Evolutionary conservation across 768 basidiomycete genomes (phyloP), one percentile per base, ranked within the genome.

Genomic region (Panaeolus cyanescens): DNA sequence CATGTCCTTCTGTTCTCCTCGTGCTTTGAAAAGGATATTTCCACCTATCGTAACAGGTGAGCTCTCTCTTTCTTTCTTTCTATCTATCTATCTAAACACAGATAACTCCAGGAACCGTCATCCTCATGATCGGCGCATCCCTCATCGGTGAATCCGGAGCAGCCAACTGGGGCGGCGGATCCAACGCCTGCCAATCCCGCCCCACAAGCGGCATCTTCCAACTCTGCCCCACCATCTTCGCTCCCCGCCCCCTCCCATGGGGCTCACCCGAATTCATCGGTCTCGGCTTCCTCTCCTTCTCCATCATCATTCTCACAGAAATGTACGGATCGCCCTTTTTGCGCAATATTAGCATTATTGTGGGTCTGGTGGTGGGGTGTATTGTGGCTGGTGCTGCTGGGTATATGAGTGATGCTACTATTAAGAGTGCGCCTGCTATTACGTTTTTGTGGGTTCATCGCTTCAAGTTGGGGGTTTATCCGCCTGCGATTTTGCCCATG

Each of bases 241-340:
- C 91, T 7, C 91, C 91, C 3, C 77, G 85, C 1, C 86, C 93
- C 0, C 82, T 90, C 28, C 87, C 81, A 5, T 95, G 91, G 90
- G 93, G 91, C 8, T 88, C 88, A 0, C 88, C 93, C 0, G 83
- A 93, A 68, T 92, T 92, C 75, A 89, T 94, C 53, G 93, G 93
- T 3, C 83, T 96, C 25, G 93, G 93, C 0, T 95, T 96, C 80
- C 79, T 95, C 30, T 89, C 88, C 0, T 95, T 94, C 74, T 67
- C 86, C 54, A 80, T 84, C 9, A 93, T 93, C 66, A 83, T 94
- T 66, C 70, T 94, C 28, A 89, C 89, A 0, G 92, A 95, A 70
- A 73, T 94, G 19, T 92, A 93, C 64, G 93, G 93, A 6, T 89
- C 87, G 3, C 93, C 92, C 0, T 95, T 95, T 78, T 73, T 95